phyloP scores from a whole-genome alignment of 257 asterid species.

The Dorcoceras hygrometricum region DNA sequence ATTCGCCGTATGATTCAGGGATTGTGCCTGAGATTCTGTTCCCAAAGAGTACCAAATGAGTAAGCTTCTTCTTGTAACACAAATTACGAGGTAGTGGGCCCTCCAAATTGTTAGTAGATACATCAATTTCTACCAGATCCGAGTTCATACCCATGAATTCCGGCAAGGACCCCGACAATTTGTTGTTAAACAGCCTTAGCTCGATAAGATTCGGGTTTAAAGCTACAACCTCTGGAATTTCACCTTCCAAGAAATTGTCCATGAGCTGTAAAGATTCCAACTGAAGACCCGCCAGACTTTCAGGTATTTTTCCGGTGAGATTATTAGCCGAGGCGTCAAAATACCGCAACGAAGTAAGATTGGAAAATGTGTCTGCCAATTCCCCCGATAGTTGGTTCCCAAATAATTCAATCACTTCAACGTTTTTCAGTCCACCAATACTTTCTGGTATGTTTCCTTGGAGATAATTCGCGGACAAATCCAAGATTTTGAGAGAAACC shows the following conservation, averaged over 20 bases:
- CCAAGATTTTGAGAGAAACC: slow-evolving; percentile 42
- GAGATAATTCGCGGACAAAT: slow-evolving; percentile 50
- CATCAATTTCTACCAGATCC: slow-evolving; percentile 57
- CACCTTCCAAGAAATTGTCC: slow-evolving; percentile 63
- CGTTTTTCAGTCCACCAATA: slow-evolving; percentile 45
- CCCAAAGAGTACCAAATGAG: slow-evolving; percentile 35
- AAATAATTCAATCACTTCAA: slow-evolving; percentile 51
- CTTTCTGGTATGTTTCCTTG: slow-evolving; percentile 59
- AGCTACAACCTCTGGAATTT: slow-evolving; percentile 52
- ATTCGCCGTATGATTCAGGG: slow-evolving; percentile 66
- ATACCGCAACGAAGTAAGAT: slow-evolving; percentile 42
- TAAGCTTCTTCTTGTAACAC: slow-evolving; percentile 49
- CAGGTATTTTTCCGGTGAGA: slow-evolving; percentile 65
- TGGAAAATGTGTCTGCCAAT: slow-evolving; percentile 58
- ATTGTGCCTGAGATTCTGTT: slow-evolving; percentile 61
- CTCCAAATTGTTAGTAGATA: slow-evolving; percentile 53
- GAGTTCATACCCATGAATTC: slow-evolving; percentile 57
- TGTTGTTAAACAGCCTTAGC: slow-evolving; percentile 63
- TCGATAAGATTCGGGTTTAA: slow-evolving; percentile 38
- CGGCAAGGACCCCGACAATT: slow-evolving; percentile 57
- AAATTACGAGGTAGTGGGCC: slow-evolving; percentile 67
- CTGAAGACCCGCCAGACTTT: slow-evolving; percentile 47
- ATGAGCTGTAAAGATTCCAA: slow-evolving; percentile 50
- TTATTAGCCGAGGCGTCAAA: slow-evolving; percentile 69
- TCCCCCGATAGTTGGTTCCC: slow-evolving; percentile 60